Base-by-base conservation (phyloP, 139 green algal genomes). In the Haematococcus lacustris region DNA sequence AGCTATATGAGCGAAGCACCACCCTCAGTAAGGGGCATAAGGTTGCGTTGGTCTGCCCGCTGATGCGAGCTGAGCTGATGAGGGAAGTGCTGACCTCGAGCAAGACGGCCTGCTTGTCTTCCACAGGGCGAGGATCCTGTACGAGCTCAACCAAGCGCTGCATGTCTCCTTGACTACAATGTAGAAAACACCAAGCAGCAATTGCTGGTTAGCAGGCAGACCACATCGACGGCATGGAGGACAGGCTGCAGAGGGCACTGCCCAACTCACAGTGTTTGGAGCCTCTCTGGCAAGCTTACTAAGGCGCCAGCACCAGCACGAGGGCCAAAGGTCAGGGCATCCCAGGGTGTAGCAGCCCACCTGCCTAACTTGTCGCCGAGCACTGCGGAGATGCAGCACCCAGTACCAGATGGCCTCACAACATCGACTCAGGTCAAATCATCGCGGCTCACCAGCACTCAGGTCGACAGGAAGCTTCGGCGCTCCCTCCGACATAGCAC, bases 21-120 rank as follows among this genome's bases (percentile, higher is more conserved):
- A n/a, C n/a, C n/a, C n/a, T n/a, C n/a, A n/a, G n/a, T n/a, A n/a
- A n/a, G n/a, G n/a, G n/a, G n/a, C n/a, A n/a, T n/a, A n/a, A n/a
- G n/a, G n/a, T n/a, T n/a, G n/a, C n/a, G n/a, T n/a, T n/a, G n/a
- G n/a, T n/a, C n/a, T n/a, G n/a, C n/a, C n/a, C n/a, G n/a, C n/a
- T n/a, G n/a, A n/a, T n/a, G n/a, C n/a, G n/a, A n/a, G n/a, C n/a
- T n/a, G n/a, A n/a, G n/a, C n/a, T n/a, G n/a, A n/a, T n/a, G n/a
- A n/a, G n/a, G n/a, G n/a, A n/a, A n/a, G n/a, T 3, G 21, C 69
- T 35, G 35, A 88, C 81, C 81, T 84, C 70, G 33, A 87, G 43
- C 30, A 89, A 51, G 17, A 84, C 81, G 32, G 76, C 71, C 73
- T 87, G 78, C 77, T 92, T 92, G 59, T 88, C 78, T 26, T 89